Conservation (phyloP, 495 filamentous ascomycete genomes). For the Penicillium pancosmium region DNA sequence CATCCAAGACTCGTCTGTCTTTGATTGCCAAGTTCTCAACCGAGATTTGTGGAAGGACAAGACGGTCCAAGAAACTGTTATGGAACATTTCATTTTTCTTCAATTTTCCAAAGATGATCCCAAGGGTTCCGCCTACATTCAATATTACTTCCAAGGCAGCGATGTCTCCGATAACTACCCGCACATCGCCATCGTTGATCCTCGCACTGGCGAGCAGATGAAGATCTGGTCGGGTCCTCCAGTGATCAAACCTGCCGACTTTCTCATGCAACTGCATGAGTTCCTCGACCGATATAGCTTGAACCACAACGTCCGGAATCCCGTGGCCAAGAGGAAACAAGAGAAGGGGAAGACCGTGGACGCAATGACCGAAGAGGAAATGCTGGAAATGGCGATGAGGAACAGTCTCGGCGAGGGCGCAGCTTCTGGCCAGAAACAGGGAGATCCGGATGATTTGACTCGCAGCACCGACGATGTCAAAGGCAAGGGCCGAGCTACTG, state of each 20-base stretch:
- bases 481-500: conserved; percentile 64
- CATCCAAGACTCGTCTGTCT: conserved; percentile 87
- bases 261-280: conserved; percentile 88
- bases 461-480: conserved; percentile 59
- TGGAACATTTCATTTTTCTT: conserved; percentile 92
- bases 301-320: conserved; percentile 84
- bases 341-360: conserved; percentile 74
- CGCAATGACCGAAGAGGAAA: conserved; percentile 94
- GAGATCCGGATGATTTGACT: conserved; percentile 87
- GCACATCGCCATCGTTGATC: conserved; percentile 94
- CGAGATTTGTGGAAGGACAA: conserved; percentile 92
- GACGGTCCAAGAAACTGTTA: conserved; percentile 74
- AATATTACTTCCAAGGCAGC: conserved; percentile 82
- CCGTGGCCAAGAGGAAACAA: conserved; percentile 78
- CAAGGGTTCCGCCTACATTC: conserved; percentile 74
- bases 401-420: conserved; percentile 67
- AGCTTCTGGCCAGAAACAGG: conserved; percentile 39
- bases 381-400: conserved; percentile 89
- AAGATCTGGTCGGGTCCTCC: conserved; percentile 92
- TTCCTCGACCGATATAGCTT: conserved; percentile 96
- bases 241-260: conserved; percentile 74
- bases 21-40: conserved; percentile 91
- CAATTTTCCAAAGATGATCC: conserved; percentile 85
- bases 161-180: conserved; percentile 82
- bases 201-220: conserved; percentile 93